Base-by-base conservation (phyloP, 352 stramenopile species). In the Phytophthora pini region DNA sequence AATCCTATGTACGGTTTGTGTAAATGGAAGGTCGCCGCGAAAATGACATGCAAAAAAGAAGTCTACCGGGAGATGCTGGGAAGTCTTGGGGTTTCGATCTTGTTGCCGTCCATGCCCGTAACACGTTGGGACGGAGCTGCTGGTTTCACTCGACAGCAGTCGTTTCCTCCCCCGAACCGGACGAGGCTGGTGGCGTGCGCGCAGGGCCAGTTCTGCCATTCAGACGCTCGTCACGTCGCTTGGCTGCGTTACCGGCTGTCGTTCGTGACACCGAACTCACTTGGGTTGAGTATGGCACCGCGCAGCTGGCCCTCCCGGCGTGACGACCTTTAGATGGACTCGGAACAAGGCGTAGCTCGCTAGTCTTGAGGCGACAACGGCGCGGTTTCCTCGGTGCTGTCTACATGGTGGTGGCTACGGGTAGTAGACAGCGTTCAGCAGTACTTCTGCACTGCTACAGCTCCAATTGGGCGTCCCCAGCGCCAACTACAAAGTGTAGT, bases 201-300 rank as follows among this genome's bases (percentile, higher is more conserved):
- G 29, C 31, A 61, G 53, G 10, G 54, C 54, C 54, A 31, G 54
- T 61, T 61, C 53, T 61, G 54, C 54, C 12, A 50, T 59, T 59
- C 52, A 59, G 53, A 51, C 55, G 44, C 34, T 38, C 47, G 40
- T 53, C 47, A 53, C 39, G 48, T 59, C 57, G 47, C 46, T 56
- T 63, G 22, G 54, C 41, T 31, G 29, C 38, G 38, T 43, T 32
- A 41, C 36, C 47, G 41, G 56, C 56, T 64, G 56, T 50, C 39
- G 29, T 26, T 51, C 34, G 32, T 29, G 47, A 51, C 31, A 38
- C 56, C 34, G 36, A 34, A 61, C 43, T 54, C 31, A 54, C 54
- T 61, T 46, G 54, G 43, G 34, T 61, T 53, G 22, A 54, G 34
- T 61, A 61, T 54, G 54, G 17, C 20, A 27, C 22, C 39, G 31